Percentiles rank a stretch among this genome's conserved stretches.
These are phyloP conservation scores for Breviolum minutum DNA, from an alignment of 73 alveolate genomes.

Conservation along the genomic window DNA sequence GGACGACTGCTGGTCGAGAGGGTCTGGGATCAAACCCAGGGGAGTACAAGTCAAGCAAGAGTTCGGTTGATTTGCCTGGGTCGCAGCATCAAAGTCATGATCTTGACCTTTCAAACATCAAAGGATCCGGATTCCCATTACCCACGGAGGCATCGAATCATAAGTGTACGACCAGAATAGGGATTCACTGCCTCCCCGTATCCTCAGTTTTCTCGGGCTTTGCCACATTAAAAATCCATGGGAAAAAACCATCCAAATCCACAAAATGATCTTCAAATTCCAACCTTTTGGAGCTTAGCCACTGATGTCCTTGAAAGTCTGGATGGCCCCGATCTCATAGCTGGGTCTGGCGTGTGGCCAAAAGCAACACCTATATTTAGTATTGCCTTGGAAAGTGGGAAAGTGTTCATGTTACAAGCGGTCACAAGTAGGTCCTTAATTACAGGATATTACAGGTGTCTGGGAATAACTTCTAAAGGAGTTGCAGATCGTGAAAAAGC, in stretches of 20 bases:
- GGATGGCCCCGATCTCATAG: constrained; percentile 8
- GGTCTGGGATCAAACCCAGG: not conserved
- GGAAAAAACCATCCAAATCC: not conserved
- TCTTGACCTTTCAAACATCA: not conserved
- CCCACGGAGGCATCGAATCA: not conserved
- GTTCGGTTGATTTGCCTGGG: constrained; percentile 19
- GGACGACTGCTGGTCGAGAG: constrained; percentile 43
- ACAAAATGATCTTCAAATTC: not conserved
- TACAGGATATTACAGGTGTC: too few species aligned
- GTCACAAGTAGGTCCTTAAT: too few species aligned
- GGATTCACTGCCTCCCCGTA: constrained; percentile 79
- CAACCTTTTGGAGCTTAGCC: not conserved
- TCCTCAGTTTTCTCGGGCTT: not conserved
- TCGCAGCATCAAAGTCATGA: not conserved
- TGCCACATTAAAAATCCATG: not conserved
- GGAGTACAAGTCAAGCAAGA: constrained; percentile 59
- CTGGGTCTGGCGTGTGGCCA: constrained; percentile 23
- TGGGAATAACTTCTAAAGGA: too few species aligned
- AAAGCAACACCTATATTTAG: not conserved
- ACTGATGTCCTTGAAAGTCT: constrained; percentile 25
- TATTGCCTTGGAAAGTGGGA: not conserved
- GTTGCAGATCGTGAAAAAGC: too few species aligned
- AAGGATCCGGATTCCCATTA: not conserved
- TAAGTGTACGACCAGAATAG: constrained; percentile 3
- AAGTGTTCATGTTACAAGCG: too few species aligned